phyloP scores from a whole-genome alignment of 2,329 filamentous ascomycete species.

The Dryadomyces quercus-mongolicae region DNA sequence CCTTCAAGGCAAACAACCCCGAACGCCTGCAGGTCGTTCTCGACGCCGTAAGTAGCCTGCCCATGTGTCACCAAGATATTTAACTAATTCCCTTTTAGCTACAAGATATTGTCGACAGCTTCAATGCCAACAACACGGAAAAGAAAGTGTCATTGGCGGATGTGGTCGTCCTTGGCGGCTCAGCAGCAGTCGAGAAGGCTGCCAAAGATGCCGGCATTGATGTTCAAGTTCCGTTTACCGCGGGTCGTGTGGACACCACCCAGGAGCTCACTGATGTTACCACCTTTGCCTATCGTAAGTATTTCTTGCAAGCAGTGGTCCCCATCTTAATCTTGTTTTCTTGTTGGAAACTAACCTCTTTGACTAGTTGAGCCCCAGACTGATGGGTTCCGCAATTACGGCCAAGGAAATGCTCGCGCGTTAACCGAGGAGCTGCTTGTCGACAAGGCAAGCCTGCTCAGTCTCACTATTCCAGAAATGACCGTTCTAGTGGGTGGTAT shows the following conservation, averaged over 20 bases:
- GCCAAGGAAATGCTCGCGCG: conserved; percentile 45
- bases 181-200: conserved; percentile 63
- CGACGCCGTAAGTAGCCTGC: conserved; percentile 17
- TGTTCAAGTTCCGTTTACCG: conserved; percentile 55
- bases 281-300: conserved; percentile 31
- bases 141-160: conserved; percentile 70
- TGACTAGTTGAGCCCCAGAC: conserved; percentile 45
- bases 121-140: conserved; percentile 40
- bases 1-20: conserved; percentile 67
- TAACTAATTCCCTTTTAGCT: conserved; percentile 20
- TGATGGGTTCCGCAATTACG: conserved; percentile 74
- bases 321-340: fast-evolving
- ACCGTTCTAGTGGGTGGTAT: conserved; percentile 62
- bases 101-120: conserved; percentile 52
- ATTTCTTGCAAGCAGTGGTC: neutral
- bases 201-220: conserved; percentile 23
- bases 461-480: conserved; percentile 57
- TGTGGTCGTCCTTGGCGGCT: conserved; percentile 61
- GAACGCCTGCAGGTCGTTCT: conserved; percentile 51
- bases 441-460: conserved; percentile 60
- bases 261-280: conserved; percentile 59
- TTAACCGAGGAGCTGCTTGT: conserved; percentile 58
- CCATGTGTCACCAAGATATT: neutral
- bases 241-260: conserved; percentile 59
- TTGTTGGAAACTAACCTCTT: neutral